These are phyloP conservation scores for Rhododendron ovatum DNA, from an alignment of 148 eudicot genomes.

Conservation along the genomic window DNA sequence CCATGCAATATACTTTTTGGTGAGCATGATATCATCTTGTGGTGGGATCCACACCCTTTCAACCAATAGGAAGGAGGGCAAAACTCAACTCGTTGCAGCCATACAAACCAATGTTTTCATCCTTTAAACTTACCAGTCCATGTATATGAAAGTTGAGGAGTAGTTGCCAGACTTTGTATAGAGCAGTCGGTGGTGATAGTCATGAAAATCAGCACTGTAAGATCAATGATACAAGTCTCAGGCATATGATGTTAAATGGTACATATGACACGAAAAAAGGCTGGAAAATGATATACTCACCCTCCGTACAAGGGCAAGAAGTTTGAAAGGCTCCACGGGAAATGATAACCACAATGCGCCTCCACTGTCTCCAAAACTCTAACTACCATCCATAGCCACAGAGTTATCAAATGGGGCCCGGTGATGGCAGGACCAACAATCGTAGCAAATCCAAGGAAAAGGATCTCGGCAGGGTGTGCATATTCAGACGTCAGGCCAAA, in stretches of 20 bases:
- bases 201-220: slow-evolving; percentile 88
- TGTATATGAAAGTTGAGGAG: slow-evolving; percentile 90
- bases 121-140: slow-evolving; percentile 63
- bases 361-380: slow-evolving; percentile 97
- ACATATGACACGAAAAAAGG: neutral
- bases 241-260: neutral
- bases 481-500: slow-evolving; percentile 98
- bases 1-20: too few relatives aligned
- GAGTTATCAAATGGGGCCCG: slow-evolving; percentile 88
- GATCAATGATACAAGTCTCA: slow-evolving; percentile 9
- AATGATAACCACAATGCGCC: slow-evolving; percentile 94
- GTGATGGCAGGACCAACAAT: slow-evolving; percentile 90
- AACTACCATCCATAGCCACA: slow-evolving; percentile 93
- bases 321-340: slow-evolving; percentile 93
- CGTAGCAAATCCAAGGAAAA: slow-evolving; percentile 96
- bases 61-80: too few relatives aligned
- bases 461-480: slow-evolving; percentile 95
- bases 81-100: neutral
- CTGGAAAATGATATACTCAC: slow-evolving; percentile 33
- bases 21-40: too few relatives aligned
- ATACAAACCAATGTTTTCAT: neutral
- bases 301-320: slow-evolving; percentile 87
- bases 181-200: slow-evolving; percentile 86
- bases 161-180: slow-evolving; percentile 93
- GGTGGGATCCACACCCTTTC: too few relatives aligned